Evolutionary conservation across 2,329 filamentous ascomycete genomes (phyloP).

Genomic region (Fusarium humuli): DNA sequence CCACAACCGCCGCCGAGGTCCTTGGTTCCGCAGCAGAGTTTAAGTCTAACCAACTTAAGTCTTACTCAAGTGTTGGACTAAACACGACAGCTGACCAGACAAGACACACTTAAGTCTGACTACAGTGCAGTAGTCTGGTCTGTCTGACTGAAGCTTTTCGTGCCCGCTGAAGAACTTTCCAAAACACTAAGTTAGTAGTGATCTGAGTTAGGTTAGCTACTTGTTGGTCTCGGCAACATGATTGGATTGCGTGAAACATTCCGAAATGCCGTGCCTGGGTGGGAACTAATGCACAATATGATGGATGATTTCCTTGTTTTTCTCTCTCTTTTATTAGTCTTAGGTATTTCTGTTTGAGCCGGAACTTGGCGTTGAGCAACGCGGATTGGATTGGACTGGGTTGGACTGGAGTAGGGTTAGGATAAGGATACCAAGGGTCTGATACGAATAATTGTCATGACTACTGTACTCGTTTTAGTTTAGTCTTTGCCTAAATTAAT

Average conservation of each 20-base stretch:
- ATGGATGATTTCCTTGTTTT: constrained; percentile 37
- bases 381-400: neutral
- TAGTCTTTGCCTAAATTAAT: constrained; percentile 13
- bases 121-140: neutral
- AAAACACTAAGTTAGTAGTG: neutral
- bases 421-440: constrained; percentile 3
- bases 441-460: constrained; percentile 6
- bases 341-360: constrained; percentile 10
- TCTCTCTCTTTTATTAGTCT: neutral
- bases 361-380: constrained; percentile 20
- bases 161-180: constrained; percentile 20
- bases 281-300: constrained; percentile 23
- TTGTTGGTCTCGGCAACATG: neutral
- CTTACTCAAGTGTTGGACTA: neutral
- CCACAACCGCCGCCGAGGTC: constrained; percentile 47
- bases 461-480: neutral
- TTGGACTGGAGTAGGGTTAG: neutral
- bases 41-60: constrained; percentile 43
- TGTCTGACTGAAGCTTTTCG: neutral
- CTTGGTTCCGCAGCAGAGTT: constrained; percentile 59
- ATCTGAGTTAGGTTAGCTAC: neutral
- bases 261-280: constrained; percentile 9
- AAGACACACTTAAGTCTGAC: neutral
- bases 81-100: neutral
- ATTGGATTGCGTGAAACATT: constrained; percentile 30